Conservation (phyloP, 192 early-diverging fungal genomes). For the Umbelopsis sp. region DNA sequence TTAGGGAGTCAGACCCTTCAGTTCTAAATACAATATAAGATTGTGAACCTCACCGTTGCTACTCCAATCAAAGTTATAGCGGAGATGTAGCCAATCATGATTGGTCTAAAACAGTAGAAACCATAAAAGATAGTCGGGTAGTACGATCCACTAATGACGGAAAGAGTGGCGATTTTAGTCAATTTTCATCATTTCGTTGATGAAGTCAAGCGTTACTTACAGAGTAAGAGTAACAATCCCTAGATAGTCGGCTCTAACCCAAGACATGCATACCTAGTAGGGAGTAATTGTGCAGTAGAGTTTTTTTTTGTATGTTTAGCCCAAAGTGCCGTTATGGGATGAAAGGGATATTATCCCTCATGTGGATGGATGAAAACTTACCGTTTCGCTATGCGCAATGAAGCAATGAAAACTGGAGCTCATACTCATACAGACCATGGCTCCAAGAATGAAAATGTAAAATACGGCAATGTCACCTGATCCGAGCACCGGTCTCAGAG, state of each 20-base stretch:
- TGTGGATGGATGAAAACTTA: not conserved
- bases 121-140: conserved; percentile 33
- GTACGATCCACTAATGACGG: conserved; percentile 26
- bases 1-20: not conserved
- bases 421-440: conserved; percentile 76
- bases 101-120: conserved; percentile 39
- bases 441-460: conserved; percentile 74
- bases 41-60: conserved; percentile 47
- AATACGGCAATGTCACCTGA: conserved; percentile 65
- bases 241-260: conserved; percentile 16
- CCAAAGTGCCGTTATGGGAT: no score
- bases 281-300: not conserved
- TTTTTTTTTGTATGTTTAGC: conserved; percentile 1
- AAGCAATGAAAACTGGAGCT: conserved; percentile 85
- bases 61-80: conserved; percentile 55
- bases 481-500: not conserved
- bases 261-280: not conserved
- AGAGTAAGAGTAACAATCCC: conserved; percentile 7
- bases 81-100: conserved; percentile 27
- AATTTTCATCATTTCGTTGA: not conserved
- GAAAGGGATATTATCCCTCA: no score
- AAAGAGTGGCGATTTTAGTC: not conserved
- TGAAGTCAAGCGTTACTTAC: conserved; percentile 3
- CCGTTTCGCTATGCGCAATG: conserved; percentile 76
- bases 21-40: not conserved